A percentile compares a stretch with the other conserved stretches of the same genome.
Conservation (phyloP, 306 rosid species). For the Crataegus laevigata region DNA sequence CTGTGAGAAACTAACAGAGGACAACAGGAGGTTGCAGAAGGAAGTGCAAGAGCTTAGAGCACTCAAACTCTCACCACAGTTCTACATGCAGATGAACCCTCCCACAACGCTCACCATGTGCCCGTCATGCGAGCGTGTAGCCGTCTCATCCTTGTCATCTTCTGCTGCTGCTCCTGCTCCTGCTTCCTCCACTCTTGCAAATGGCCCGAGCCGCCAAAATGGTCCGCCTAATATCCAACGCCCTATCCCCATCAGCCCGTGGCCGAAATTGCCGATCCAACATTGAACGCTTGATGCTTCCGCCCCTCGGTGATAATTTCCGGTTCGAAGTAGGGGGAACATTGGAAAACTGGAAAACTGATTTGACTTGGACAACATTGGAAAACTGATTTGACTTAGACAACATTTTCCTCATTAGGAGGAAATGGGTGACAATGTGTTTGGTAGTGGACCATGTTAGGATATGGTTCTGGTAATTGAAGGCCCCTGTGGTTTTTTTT, state of each 20-base stretch:
- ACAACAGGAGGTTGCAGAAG: conserved; percentile 77
- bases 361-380: not conserved
- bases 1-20: conserved; percentile 77
- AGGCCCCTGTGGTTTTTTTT: not conserved
- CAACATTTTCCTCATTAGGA: not conserved
- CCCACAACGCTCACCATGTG: conserved; percentile 98
- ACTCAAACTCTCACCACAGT: conserved; percentile 80
- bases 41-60: conserved; percentile 92
- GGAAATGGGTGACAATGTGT: not conserved
- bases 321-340: not conserved
- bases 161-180: conserved; percentile 18
- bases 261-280: conserved; percentile 49
- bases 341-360: not conserved
- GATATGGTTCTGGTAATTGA: conserved; percentile 8
- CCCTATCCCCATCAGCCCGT: conserved; percentile 46
- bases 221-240: conserved; percentile 22
- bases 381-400: not conserved
- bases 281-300: conserved; percentile 24
- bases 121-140: conserved; percentile 86
- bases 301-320: conserved; percentile 7
- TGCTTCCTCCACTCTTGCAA: not conserved
- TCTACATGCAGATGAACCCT: conserved; percentile 86
- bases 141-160: conserved; percentile 40
- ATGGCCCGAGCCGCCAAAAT: conserved; percentile 12
- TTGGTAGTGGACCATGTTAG: not conserved